Base-by-base conservation (phyloP, 495 filamentous ascomycete species). In the Penicillium bovifimosum region DNA sequence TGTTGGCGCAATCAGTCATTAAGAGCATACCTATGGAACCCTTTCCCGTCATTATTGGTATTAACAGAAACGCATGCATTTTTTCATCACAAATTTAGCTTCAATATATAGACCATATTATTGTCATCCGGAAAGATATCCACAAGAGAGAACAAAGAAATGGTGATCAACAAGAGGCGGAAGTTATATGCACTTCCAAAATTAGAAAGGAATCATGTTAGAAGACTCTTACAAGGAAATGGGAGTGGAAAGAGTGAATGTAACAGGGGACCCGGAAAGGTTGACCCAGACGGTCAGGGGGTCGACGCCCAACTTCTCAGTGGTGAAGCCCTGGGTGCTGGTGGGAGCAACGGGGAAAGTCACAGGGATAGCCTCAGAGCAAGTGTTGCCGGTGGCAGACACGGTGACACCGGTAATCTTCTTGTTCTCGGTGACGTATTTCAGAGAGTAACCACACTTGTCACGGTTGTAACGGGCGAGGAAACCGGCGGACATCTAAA, bases 221-320 rank as follows among this genome's bases (percentile, higher is more conserved):
- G 3, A 17, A 47, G 18, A 9, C 33, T 46, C 28, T 54, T 63
- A 75, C 31, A 76, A 50, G 13, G 71, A 35, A 57, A 82, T 71
- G 8, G 79, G 69, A 11, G 67, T 71, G 5, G 68, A 64, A 9
- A 85, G 69, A 31, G 66, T 75, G 56, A 82, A 77, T 0, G 71
- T 76, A 2, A 78, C 72, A 0, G 80, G 67, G 0, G 74, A 70
- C 28, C 81, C 82, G 24, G 73, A 65, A 43, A 85, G 65, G 33
- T 68, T 63, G 11, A 76, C 76, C 82, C 79, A 86, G 31, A 83
- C 74, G 5, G 82, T 85, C 34, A 78, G 59, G 11, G 82, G 81
- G 58, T 86, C 82, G 31, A 49, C 71, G 5, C 82, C 82, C 5
- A 83, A 45, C 66, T 83, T 67, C 61, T 86, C 82, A 20, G 71